These are phyloP conservation scores for Tylopilus vinaceipallidus DNA, from an alignment of 768 basidiomycete genomes.

Conservation along the genomic window DNA sequence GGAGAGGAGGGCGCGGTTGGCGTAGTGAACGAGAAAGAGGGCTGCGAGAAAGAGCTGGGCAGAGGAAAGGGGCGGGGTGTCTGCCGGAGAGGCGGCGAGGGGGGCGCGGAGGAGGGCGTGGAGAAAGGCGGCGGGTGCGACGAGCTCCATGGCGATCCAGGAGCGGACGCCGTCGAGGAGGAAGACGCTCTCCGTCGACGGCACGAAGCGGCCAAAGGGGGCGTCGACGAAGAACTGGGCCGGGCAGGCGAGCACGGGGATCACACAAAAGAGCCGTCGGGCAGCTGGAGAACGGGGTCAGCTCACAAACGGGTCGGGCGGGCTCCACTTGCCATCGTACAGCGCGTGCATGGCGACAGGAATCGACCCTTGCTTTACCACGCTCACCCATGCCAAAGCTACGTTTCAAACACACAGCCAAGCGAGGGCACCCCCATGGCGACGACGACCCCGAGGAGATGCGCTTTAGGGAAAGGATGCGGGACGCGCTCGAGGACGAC, in stretches of 20 bases:
- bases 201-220: conserved; percentile 78
- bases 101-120: conserved; percentile 49
- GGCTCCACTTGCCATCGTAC: conserved; percentile 23
- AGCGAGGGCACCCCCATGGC: conserved; percentile 22
- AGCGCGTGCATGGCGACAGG: conserved; percentile 26
- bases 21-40: conserved; percentile 74
- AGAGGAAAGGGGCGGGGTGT: conserved; percentile 30
- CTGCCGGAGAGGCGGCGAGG: conserved; percentile 37
- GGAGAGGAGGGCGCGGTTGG: conserved; percentile 77
- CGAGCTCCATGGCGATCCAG: conserved; percentile 81
- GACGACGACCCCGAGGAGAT: conserved; percentile 66
- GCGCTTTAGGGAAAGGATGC: conserved; percentile 70
- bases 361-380: not conserved
- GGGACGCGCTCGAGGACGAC: conserved; percentile 70
- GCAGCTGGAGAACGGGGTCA: conserved; percentile 23
- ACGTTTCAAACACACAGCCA: conserved; percentile 59
- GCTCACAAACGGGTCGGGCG: not conserved
- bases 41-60: conserved; percentile 50
- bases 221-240: conserved; percentile 58
- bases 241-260: conserved; percentile 37
- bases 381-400: conserved; percentile 52
- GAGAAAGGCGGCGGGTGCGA: conserved; percentile 57
- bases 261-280: conserved; percentile 47
- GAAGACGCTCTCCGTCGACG: conserved; percentile 41
- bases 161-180: conserved; percentile 57